Percentiles rank a stretch among this genome's conserved stretches.
Conservation (phyloP, 148 eudicot species). For the Vaccinium myrtillus region DNA sequence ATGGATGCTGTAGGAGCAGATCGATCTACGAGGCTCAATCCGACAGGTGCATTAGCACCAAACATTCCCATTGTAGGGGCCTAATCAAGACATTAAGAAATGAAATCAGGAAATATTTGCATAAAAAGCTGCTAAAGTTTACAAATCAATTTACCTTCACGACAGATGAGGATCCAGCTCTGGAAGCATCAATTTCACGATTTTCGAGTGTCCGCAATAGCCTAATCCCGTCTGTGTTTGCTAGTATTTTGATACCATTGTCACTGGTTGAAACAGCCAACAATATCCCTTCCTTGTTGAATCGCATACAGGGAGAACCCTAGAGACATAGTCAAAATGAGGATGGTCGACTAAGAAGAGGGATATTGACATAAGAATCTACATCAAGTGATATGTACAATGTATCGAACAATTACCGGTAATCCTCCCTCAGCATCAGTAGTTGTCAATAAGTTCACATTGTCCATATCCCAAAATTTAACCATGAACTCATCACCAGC, state of each 20-base stretch:
- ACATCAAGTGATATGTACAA: neutral
- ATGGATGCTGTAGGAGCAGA: conserved; percentile 53
- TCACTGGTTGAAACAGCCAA: conserved; percentile 86
- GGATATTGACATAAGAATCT: neutral
- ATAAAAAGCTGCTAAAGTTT: conserved; percentile 7
- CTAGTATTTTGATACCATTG: conserved; percentile 80
- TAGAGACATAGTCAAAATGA: conserved; percentile 26
- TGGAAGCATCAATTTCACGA: conserved; percentile 66
- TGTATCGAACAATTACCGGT: conserved; percentile 46
- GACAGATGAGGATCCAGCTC: conserved; percentile 50
- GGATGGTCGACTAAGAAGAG: conserved; percentile 13
- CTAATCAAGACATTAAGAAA: conserved; percentile 37
- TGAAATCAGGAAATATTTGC: neutral
- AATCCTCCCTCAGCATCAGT: conserved; percentile 84
- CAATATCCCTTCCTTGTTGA: conserved; percentile 80
- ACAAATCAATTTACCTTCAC: conserved; percentile 51
- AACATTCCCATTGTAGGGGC: conserved; percentile 51
- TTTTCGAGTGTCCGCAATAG: conserved; percentile 51
- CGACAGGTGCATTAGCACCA: conserved; percentile 50
- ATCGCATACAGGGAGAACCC: conserved; percentile 91
- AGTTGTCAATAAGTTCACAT: conserved; percentile 53
- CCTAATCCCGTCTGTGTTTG: conserved; percentile 71
- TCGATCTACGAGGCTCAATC: conserved; percentile 57
- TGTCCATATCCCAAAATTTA: conserved; percentile 97
- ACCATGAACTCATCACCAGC: conserved; percentile 79